A percentile compares a stretch with the other conserved stretches of the same genome.
These are phyloP conservation scores for Mycena vulgaris DNA, from an alignment of 768 basidiomycete species.

Conservation along the genomic window DNA sequence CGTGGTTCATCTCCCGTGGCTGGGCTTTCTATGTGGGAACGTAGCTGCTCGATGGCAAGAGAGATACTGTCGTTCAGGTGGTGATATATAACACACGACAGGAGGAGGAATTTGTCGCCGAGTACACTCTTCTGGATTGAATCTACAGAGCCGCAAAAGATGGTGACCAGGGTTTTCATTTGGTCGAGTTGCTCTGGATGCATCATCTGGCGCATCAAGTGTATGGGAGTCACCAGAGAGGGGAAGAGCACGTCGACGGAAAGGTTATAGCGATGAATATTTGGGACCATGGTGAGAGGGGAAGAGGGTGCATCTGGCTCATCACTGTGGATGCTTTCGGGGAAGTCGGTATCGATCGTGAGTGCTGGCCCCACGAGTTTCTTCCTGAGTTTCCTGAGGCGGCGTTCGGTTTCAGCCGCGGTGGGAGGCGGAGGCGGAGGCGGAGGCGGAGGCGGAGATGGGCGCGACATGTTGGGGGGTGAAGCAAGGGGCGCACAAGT, in stretches of 20 bases:
- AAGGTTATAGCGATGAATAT: neutral
- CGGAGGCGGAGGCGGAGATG: no score
- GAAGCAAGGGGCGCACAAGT: neutral
- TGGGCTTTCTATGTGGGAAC: neutral
- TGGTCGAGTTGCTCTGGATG: slow-evolving; percentile 21
- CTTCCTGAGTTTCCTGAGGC: slow-evolving; percentile 21
- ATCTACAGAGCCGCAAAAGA: slow-evolving; percentile 17
- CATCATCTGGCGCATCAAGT: slow-evolving; percentile 18
- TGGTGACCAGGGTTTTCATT: slow-evolving; percentile 18
- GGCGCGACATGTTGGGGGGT: slow-evolving; percentile 20
- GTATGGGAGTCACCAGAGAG: slow-evolving; percentile 22
- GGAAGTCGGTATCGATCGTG: slow-evolving; percentile 6
- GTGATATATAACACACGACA: neutral
- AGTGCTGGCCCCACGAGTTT: neutral
- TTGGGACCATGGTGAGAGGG: neutral
- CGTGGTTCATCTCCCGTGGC: neutral
- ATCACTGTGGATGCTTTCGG: slow-evolving; percentile 35
- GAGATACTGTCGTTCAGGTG: neutral
- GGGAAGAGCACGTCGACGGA: slow-evolving; percentile 24
- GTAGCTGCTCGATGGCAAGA: neutral
- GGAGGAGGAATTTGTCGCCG: slow-evolving; percentile 17
- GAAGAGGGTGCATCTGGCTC: slow-evolving; percentile 27
- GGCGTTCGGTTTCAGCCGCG: slow-evolving; percentile 7
- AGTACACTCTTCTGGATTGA: slow-evolving; percentile 15
- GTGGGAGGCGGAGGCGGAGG: slow-evolving; percentile 11